Base-by-base conservation (phyloP, 345 rosid genomes). In the Alliaria petiolata region DNA sequence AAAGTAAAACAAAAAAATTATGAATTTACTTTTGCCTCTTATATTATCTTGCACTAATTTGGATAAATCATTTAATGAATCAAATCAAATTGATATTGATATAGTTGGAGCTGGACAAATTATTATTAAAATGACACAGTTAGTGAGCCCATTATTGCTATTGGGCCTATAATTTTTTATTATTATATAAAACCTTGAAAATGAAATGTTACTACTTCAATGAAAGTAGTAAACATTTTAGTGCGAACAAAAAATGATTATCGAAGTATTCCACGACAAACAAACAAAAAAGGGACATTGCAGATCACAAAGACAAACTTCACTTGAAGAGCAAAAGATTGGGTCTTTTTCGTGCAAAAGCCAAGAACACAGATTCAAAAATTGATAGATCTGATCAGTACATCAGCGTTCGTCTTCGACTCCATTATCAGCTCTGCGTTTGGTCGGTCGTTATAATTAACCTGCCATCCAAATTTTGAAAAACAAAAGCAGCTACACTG, bases 351-450 rank as follows among this genome's bases (percentile, higher is more conserved):
- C 12, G 7, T 22, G 62, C 67, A 46, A 15, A 8, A 28, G 17
- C 53, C 17, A 33, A 33, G 68, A 57, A 59, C 50, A 25, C 12
- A 51, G 19, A 31, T 78, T 72, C 66, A 76, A 20, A 77, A 70
- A 45, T 83, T 79, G 22, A 89, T 63, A 1, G 91, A 86, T 72
- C 71, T 83, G 69, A 89, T 86, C 33, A 89, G 67, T 50, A 92
- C 33, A 76, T 92, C 92, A 2, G 92, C 95, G 45, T 85, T 88
- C 55, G 77, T 81, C 85, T 80, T 92, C 33, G 96, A 85, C 70
- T 81, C 81, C 58, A 90, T 74, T 64, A 95, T 81, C 56, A 87
- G 86, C 80, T 95, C 97, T 4, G 95, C 97, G 68, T 95, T 92
- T 10, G 95, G 96, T 56, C 84, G 55, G 72, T 92, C 96, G 38